phyloP scores from a whole-genome alignment of 2,329 filamentous ascomycete genomes.

The Fusarium sp. region DNA sequence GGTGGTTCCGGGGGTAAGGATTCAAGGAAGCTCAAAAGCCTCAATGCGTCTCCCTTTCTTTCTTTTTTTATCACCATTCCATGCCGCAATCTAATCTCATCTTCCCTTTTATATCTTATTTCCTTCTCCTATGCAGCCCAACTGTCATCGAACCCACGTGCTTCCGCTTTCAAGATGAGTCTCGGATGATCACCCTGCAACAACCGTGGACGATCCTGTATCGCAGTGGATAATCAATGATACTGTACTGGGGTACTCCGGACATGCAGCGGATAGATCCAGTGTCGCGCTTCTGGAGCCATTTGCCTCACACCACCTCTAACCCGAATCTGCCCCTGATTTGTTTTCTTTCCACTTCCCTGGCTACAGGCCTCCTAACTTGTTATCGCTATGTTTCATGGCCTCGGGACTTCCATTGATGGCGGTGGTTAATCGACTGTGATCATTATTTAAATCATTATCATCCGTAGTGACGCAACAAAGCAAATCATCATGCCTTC shows the following conservation, averaged over 20 bases:
- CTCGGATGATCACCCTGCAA: conserved; percentile 19
- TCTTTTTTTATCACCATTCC: conserved; percentile 14
- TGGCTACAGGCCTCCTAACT: conserved; percentile 9
- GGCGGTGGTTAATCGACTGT: neutral
- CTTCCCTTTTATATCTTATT: conserved; percentile 7
- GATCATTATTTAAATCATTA: conserved; percentile 17
- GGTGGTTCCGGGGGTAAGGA: conserved; percentile 17
- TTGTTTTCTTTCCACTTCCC: conserved; percentile 26
- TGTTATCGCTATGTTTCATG: conserved; percentile 28
- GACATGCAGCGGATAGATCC: conserved; percentile 38
- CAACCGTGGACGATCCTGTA: conserved; percentile 14
- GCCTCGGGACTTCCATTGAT: conserved; percentile 13
- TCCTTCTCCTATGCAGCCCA: conserved; percentile 1
- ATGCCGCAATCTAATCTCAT: conserved; percentile 9
- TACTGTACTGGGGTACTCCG: conserved; percentile 15
- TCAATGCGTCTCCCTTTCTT: conserved; percentile 24
- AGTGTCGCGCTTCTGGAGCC: conserved; percentile 19
- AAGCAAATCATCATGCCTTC: conserved; percentile 5
- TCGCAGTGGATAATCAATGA: conserved; percentile 22
- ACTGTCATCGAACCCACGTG: conserved; percentile 2
- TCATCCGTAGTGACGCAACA: conserved; percentile 1
- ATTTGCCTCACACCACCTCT: conserved; percentile 26
- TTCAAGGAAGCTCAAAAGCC: neutral
- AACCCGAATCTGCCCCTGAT: conserved; percentile 29
- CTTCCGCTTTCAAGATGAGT: conserved; percentile 11